Evolutionary conservation across 2,329 filamentous ascomycete species (phyloP), one percentile per base, ranked within the genome.

Genomic region (Hypomyces rosellus): DNA sequence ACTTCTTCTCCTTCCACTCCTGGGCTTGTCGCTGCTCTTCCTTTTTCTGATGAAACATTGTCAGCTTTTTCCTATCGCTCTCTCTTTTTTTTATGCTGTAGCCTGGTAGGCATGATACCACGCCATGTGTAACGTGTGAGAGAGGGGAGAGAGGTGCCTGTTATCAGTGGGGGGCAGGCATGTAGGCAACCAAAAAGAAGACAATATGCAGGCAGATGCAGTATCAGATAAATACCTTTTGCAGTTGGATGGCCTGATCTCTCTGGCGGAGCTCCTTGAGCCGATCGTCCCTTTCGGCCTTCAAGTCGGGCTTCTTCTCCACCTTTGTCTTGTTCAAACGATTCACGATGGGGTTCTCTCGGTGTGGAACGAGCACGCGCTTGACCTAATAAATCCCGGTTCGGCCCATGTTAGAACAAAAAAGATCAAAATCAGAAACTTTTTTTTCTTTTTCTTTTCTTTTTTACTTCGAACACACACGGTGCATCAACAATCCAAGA

Each of bases 291-390:
- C 85, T 88, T 72, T 96, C 91, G 64, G 85, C 81, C 52, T 78
- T 76, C 12, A 99, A 73, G 64, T 97, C 89, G 0, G 92, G 90
- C 65, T 85, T 89, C 67, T 85, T 88, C 72, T 97, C 92, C 34
- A 88, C 81, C 59, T 86, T 89, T 34, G 93, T 99, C 78, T 97
- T 99, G 75, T 96, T 97, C 57, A 99, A 81, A n/a, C 93, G 84
- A 73, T 99, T 99, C 73, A 99, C 82, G 62, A 96, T 89, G 45
- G 84, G 74, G 68, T 99, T 99, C 66, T 95, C 88, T 47, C 92
- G 82, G 64, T 85, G 78, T 11, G 82, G 68, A 14, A 99, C 87
- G 51, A 95, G 82, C 51, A 96, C 74, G 59, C 85, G 85, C 72
- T 87, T 91, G 56, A 96, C 90, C 73, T 85, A 25, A 14, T 34